Conservation (phyloP, 495 filamentous ascomycete genomes). For the Lepidopterella palustris region DNA sequence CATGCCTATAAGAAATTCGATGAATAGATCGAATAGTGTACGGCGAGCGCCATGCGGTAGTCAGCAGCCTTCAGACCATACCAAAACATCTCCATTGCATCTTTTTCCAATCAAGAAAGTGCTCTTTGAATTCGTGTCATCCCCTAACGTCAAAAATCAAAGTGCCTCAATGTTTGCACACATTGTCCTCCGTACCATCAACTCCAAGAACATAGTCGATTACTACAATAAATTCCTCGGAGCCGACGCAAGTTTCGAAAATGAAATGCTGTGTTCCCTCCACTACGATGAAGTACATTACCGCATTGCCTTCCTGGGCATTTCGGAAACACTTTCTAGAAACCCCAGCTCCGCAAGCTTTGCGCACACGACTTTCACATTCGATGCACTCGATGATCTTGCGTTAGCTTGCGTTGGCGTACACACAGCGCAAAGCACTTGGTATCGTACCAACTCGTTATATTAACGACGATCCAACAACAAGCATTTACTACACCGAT, state of each 20-base stretch:
- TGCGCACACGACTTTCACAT: conserved; percentile 41
- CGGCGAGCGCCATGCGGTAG: no score
- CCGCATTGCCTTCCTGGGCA: conserved; percentile 37
- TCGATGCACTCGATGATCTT: conserved; percentile 32
- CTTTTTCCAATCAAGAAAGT: no score
- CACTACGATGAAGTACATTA: conserved; percentile 45
- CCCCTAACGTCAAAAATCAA: no score
- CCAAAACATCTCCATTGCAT: no score
- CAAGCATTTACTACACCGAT: conserved; percentile 44
- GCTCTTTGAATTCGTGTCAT: no score
- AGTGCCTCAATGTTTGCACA: no score
- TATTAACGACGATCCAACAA: conserved; percentile 44
- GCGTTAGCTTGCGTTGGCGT: no score
- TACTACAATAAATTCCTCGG: conserved; percentile 38
- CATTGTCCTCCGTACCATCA: no score
- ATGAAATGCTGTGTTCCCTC: conserved; percentile 33
- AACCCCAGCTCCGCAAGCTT: conserved; percentile 28
- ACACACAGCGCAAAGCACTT: conserved; percentile 28
- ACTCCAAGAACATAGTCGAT: no score
- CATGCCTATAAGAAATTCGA: no score
- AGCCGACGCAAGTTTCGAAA: conserved; percentile 16
- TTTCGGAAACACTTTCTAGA: conserved; percentile 28
- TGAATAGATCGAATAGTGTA: no score
- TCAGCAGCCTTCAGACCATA: no score
- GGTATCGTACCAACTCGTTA: conserved; percentile 40